Conservation (phyloP, 306 rosid species). For the Cucurbita pepo region DNA sequence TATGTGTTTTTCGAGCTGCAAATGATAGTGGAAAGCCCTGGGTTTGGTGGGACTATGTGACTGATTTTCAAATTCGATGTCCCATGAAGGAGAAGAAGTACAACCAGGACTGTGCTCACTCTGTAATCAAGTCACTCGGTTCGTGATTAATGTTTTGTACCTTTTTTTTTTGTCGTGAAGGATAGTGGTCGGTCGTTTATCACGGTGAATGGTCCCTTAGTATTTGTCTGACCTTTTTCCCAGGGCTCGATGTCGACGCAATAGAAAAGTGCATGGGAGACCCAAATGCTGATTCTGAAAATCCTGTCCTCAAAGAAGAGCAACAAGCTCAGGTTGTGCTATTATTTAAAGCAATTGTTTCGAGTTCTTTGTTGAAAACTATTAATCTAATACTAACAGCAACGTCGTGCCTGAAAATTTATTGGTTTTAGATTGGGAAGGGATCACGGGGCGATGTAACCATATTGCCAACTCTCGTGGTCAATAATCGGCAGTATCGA, state of each 20-base stretch:
- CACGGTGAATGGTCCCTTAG: conserved; percentile 1
- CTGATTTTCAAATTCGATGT: conserved; percentile 94
- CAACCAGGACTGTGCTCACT: conserved; percentile 65
- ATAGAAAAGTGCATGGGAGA: conserved; percentile 92
- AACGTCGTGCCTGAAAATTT: conserved; percentile 7
- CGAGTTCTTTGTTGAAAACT: not conserved
- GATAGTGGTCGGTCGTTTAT: not conserved
- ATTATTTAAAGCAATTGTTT: not conserved
- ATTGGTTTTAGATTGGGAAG: conserved; percentile 59
- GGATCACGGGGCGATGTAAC: conserved; percentile 94
- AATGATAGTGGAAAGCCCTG: conserved; percentile 72
- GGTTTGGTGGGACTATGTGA: conserved; percentile 98
- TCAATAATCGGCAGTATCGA: conserved; percentile 90
- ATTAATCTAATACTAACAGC: not conserved
- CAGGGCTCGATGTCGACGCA: conserved; percentile 63
- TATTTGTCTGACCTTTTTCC: conserved; percentile 16
- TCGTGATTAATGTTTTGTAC: conserved; percentile 12
- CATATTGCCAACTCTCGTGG: conserved; percentile 94
- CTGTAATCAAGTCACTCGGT: conserved; percentile 80
- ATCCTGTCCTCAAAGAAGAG: conserved; percentile 80
- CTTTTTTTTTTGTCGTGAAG: conserved; percentile 6
- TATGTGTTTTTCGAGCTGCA: conserved; percentile 75
- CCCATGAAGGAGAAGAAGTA: conserved; percentile 97
- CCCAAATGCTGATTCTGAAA: conserved; percentile 57
- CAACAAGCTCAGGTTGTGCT: conserved; percentile 74